Base-by-base conservation (phyloP, 169 alveolate species). In the Cryptosporidium meleagridis region DNA sequence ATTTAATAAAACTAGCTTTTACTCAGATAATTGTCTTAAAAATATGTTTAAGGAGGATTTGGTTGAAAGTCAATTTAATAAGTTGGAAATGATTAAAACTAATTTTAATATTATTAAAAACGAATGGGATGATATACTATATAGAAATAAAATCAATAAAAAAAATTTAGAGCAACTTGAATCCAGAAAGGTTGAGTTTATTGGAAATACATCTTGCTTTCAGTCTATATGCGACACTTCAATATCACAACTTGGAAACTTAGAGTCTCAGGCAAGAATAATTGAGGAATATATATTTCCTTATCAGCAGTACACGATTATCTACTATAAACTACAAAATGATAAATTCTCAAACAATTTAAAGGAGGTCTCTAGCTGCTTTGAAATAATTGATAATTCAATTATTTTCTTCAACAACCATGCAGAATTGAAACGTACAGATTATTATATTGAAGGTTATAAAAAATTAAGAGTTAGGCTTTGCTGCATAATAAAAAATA, bases 281-380 rank as follows among this genome's bases (percentile, higher is more conserved):
- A 80, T 80, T 6, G 89, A 80, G 62, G 89, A 80, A 80, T 80
- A 62, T 67, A 65, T 62, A 29, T 80, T 59, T 33, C 89, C 89
- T 33, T 80, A 80, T 80, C 89, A 80, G 8, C 89, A 80, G 41
- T 80, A 80, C 26, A 80, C 48, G n/a, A 70, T 80, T 10, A 23
- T 80, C 51, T 59, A 44, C 39, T 67, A 80, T 65, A 80, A 80
- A 44, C 44, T 80, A 26, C 89, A 80, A 14, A 80, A 80, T 59
- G 89, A 44, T 23, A 62, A 67, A 62, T 44, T 80, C 21, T 23
- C 75, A 14, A 44, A 65, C 23, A 61, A 59, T 23, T 41, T 80
- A 29, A 41, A 62, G 55, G 89, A 80, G 23, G 37, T 80, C 26
- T 62, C 62, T 18, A 59, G 21, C 9, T 41, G 52, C 14, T 80